phyloP scores from a whole-genome alignment of 2,329 filamentous ascomycete genomes.

The Coniochaeta pulveracea region DNA sequence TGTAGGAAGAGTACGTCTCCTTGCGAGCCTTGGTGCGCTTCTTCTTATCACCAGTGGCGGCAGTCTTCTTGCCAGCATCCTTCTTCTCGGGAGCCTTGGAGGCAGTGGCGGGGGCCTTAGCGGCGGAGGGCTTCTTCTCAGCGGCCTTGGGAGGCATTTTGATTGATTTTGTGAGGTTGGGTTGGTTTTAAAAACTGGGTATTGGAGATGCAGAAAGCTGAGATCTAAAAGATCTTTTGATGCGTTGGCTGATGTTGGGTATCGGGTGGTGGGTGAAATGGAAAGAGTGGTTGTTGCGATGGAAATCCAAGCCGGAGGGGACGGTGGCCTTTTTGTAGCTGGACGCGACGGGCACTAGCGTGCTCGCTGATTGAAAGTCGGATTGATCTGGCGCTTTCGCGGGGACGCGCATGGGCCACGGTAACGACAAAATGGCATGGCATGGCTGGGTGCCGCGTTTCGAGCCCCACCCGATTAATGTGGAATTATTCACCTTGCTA shows the following conservation, averaged over 20 bases:
- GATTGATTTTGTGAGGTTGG: constrained; percentile 16
- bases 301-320: constrained; percentile 35
- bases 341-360: constrained; percentile 37
- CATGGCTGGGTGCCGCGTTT: too few relatives aligned
- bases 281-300: constrained; percentile 6
- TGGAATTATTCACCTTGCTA: too few relatives aligned
- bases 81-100: constrained; percentile 81
- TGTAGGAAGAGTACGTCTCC: constrained; percentile 99
- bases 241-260: constrained; percentile 13
- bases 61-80: constrained; percentile 99
- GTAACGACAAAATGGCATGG: too few relatives aligned
- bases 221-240: constrained; percentile 7
- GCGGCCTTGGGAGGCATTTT: constrained; percentile 98
- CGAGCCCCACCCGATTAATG: too few relatives aligned
- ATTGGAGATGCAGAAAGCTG: too few relatives aligned
- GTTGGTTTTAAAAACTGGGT: constrained; percentile 7
- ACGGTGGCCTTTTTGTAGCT: constrained; percentile 48
- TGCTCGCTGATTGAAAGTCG: constrained; percentile 45
- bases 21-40: constrained; percentile 99
- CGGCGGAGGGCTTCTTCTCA: constrained; percentile 97
- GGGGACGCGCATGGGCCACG: constrained; percentile 3
- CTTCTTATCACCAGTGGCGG: constrained; percentile 96
- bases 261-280: constrained; percentile 32
- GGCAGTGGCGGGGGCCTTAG: constrained; percentile 79
- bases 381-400: constrained; percentile 16